Conservation (phyloP, 176 grass and related monocot genomes). For the Triticum urartu region DNA sequence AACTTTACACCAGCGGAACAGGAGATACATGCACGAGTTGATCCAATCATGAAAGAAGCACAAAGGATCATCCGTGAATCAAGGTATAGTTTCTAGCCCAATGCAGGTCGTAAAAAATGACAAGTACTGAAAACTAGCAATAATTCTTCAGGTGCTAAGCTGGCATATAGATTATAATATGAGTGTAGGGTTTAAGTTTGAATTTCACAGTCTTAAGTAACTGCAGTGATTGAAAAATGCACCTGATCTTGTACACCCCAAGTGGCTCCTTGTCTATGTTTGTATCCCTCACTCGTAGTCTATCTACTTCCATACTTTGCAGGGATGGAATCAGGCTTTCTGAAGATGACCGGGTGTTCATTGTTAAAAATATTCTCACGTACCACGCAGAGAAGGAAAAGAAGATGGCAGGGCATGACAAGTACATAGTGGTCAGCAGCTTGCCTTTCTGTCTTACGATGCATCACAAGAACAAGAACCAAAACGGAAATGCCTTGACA, state of each 20-base stretch:
- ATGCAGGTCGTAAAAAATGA: neutral
- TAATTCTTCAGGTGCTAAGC: neutral
- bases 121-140: neutral
- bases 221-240: neutral
- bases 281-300: neutral
- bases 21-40: slow-evolving; percentile 25
- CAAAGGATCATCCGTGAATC: slow-evolving; percentile 45
- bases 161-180: slow-evolving; percentile 18
- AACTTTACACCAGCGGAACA: slow-evolving; percentile 35
- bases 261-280: neutral
- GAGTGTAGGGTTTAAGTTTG: neutral
- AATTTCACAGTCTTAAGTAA: neutral
- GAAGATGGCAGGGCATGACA: slow-evolving; percentile 32
- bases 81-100: slow-evolving; percentile 34
- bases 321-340: slow-evolving; percentile 35
- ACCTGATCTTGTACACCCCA: slow-evolving; percentile 4
- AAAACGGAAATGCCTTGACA: neutral
- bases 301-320: slow-evolving; percentile 6
- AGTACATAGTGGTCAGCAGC: slow-evolving; percentile 31
- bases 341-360: slow-evolving; percentile 23
- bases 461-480: neutral
- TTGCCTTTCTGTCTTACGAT: neutral
- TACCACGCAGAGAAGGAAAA: slow-evolving; percentile 54
- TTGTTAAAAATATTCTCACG: slow-evolving; percentile 31
- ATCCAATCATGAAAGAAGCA: slow-evolving; percentile 38